Conservation (phyloP, 768 basidiomycete species). For the Lactifluus rugatus region DNA sequence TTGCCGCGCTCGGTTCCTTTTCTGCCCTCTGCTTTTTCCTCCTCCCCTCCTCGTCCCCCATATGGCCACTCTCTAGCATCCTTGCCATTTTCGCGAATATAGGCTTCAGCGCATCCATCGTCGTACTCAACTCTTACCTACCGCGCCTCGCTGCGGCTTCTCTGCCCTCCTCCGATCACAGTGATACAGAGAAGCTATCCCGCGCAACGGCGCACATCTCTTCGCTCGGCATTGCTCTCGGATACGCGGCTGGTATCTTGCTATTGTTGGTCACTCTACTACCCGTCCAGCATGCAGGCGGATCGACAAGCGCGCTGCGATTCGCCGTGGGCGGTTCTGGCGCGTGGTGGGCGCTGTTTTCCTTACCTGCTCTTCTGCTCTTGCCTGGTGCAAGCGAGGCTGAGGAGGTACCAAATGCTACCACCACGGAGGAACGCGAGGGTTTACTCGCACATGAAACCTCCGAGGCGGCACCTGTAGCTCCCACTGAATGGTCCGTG, state of each 20-base stretch:
- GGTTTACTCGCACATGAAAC: slow-evolving; percentile 7
- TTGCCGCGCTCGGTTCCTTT: slow-evolving; percentile 62
- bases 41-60: slow-evolving; percentile 56
- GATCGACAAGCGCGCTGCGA: slow-evolving; percentile 69
- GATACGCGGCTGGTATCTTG: slow-evolving; percentile 76
- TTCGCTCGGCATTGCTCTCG: slow-evolving; percentile 74
- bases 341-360: slow-evolving; percentile 80
- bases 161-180: background rate
- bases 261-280: slow-evolving; percentile 65
- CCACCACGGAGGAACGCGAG: slow-evolving; percentile 8
- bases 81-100: slow-evolving; percentile 76
- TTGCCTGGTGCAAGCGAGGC: slow-evolving; percentile 38
- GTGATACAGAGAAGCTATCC: slow-evolving; percentile 53
- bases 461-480: background rate
- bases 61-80: slow-evolving; percentile 61
- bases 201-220: slow-evolving; percentile 77
- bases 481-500: slow-evolving; percentile 33
- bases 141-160: slow-evolving; percentile 50
- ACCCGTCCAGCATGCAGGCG: slow-evolving; percentile 63
- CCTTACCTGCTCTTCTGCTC: slow-evolving; percentile 69
- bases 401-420: slow-evolving; percentile 15
- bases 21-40: slow-evolving; percentile 63
- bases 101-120: slow-evolving; percentile 75
- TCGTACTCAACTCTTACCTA: slow-evolving; percentile 87
- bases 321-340: slow-evolving; percentile 82